Percentiles rank a stretch among this genome's conserved stretches.
These are phyloP conservation scores for Cryptosporidium meleagridis DNA, from an alignment of 169 alveolate genomes.

Conservation along the genomic window DNA sequence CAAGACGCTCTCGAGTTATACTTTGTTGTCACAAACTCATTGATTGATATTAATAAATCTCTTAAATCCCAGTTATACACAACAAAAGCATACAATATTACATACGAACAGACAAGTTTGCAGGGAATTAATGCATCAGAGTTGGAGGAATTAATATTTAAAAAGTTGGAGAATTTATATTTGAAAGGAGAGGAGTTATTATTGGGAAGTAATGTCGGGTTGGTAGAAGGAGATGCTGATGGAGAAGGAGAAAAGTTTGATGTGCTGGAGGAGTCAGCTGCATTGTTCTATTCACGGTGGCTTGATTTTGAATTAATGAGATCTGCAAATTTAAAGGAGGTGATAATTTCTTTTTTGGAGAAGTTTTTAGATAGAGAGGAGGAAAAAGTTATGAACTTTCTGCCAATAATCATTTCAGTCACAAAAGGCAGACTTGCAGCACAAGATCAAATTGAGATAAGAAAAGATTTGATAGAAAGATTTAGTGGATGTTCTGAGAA, in stretches of 20 bases:
- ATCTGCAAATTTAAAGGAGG: neutral
- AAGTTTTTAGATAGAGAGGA: neutral
- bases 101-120: neutral
- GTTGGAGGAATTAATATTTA: neutral
- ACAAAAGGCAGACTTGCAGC: neutral
- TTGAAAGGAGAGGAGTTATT: slow-evolving; percentile 21
- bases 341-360: neutral
- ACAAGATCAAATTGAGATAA: neutral
- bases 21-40: slow-evolving; percentile 23
- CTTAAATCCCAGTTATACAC: neutral
- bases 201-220: neutral
- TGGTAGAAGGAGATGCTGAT: neutral
- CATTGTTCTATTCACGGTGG: slow-evolving; percentile 58
- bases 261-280: slow-evolving; percentile 10
- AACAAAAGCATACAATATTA: neutral
- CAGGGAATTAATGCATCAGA: neutral
- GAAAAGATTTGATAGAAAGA: neutral
- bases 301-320: slow-evolving; percentile 16
- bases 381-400: neutral
- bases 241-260: neutral
- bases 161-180: slow-evolving; percentile 1
- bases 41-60: neutral
- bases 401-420: slow-evolving; percentile 20
- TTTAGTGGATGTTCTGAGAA: neutral
- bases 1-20: slow-evolving; percentile 45